Evolutionary conservation across 805 yeast genomes (phyloP).

Genomic region (Saturnispora saitoi): DNA sequence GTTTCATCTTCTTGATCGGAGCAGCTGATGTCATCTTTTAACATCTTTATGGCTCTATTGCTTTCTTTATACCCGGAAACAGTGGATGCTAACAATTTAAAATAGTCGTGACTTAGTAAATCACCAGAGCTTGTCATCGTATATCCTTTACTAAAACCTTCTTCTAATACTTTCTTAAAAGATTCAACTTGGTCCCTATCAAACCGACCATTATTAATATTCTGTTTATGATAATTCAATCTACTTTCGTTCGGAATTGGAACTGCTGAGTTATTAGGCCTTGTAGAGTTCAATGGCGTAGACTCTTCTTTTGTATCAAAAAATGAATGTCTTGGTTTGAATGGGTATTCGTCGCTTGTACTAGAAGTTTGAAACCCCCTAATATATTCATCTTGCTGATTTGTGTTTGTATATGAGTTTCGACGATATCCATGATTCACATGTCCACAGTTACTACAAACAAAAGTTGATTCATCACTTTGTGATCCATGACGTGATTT

Average conservation of each 20-base stretch:
- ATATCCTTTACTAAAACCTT: conserved; percentile 1
- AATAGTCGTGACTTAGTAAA: conserved; percentile 23
- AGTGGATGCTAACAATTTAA: conserved; percentile 19
- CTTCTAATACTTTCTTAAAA: neutral
- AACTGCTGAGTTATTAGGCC: neutral
- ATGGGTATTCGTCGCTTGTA: neutral
- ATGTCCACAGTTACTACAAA: conserved; percentile 24
- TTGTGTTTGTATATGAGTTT: neutral
- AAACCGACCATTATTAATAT: neutral
- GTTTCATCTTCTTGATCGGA: neutral
- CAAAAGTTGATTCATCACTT: conserved; percentile 8
- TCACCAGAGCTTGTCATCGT: conserved; percentile 13
- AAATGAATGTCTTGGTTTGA: neutral
- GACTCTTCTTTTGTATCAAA: neutral
- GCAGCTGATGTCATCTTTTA: neutral
- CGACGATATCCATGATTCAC: conserved; percentile 7
- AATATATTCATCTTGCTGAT: neutral
- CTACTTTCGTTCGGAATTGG: neutral
- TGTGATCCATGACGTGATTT: neutral
- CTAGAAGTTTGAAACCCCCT: neutral
- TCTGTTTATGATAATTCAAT: neutral
- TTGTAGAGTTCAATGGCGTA: neutral
- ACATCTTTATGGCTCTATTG: conserved; percentile 1
- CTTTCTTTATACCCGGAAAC: conserved; percentile 3
- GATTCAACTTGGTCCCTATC: neutral